Conservation (phyloP, 1,139 yeast genomes). For the Yamadazyma songkhlaensis region DNA sequence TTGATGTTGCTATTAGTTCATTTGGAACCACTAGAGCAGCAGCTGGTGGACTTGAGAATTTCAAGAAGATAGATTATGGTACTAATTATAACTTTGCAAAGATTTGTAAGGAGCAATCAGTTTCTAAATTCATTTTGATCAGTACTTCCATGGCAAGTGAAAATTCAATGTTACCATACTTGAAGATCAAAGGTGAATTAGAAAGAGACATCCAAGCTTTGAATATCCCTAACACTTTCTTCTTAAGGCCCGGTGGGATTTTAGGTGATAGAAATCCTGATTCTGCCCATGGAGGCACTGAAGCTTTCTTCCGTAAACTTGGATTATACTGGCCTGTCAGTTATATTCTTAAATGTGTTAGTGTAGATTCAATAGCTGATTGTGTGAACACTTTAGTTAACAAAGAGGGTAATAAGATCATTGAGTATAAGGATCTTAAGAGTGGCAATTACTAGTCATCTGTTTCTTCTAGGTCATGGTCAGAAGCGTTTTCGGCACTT, state of each 20-base stretch:
- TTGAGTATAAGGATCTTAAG: not conserved
- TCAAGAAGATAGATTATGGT: constrained; percentile 67
- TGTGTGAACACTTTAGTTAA: constrained; percentile 3
- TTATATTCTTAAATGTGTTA: constrained; percentile 7
- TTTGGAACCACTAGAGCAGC: constrained; percentile 75
- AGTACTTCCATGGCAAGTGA: constrained; percentile 59
- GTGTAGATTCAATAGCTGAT: constrained; percentile 26
- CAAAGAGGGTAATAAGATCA: constrained; percentile 1
- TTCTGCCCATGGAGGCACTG: constrained; percentile 23
- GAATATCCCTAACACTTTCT: constrained; percentile 63
- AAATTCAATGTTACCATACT: constrained; percentile 51
- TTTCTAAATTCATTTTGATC: constrained; percentile 60
- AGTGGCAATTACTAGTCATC: not conserved
- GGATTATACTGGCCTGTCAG: constrained; percentile 16
- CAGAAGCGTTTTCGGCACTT: too few species aligned
- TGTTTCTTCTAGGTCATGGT: too few species aligned
- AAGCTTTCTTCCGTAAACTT: constrained; percentile 18
- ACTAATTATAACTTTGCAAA: constrained; percentile 61
- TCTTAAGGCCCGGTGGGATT: constrained; percentile 68
- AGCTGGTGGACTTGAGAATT: constrained; percentile 57
- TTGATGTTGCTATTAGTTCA: constrained; percentile 24
- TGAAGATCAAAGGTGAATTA: constrained; percentile 59
- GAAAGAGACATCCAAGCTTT: constrained; percentile 58
- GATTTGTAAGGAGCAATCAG: constrained; percentile 67
- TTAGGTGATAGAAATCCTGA: constrained; percentile 54